Base-by-base conservation (phyloP, 164 flowering plant species). In the Kalanchoe fedtschenkoi region DNA sequence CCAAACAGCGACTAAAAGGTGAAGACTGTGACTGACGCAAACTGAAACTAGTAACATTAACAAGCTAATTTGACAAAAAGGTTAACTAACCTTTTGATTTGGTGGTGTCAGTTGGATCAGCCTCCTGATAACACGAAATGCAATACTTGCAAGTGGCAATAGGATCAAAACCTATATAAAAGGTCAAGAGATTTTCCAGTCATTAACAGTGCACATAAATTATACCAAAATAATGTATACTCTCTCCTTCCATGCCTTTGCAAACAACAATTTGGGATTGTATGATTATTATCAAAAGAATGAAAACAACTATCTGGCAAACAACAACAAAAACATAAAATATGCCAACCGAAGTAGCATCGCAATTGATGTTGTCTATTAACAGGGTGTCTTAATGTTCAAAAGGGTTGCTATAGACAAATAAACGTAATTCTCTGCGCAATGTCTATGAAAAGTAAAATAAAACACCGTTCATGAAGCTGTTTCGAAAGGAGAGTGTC, bases 81-180 rank as follows among this genome's bases (percentile, higher is more conserved):
- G 4, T 42, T n/a, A 51, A 10, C 17, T 24, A 24, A 93, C 97
- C 89, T 84, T 86, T 68, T 77, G 66, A 63, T 80, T 62, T 55
- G 77, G 11, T 24, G 97, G 96, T 10, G 93, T 87, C 63, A 93
- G 69, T 35, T 88, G 85, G 68, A 90, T 84, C 55, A 93, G 71
- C 80, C 95, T 83, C 85, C 74, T 84, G 42, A 90, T 73, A 58
- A 87, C 71, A 60, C 96, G 89, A 56, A 75, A 69, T 34, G 92
- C 91, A 72, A 88, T 74, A 70, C 91, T 86, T 64, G 83, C 82
- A 35, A 88, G 66, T 37, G 99, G 96, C 77, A 90, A 77, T 38
- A 90, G 64, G 62, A 93, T 81, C 75, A 93, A 61, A 63, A 92
- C 87, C 98, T 92, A 81, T 28, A 2, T 0, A 37, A 8, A 8